Evolutionary conservation across 192 early-diverging fungal genomes (phyloP), one percentile per base, ranked within the genome.

Genomic region (Funneliformis mosseae): DNA sequence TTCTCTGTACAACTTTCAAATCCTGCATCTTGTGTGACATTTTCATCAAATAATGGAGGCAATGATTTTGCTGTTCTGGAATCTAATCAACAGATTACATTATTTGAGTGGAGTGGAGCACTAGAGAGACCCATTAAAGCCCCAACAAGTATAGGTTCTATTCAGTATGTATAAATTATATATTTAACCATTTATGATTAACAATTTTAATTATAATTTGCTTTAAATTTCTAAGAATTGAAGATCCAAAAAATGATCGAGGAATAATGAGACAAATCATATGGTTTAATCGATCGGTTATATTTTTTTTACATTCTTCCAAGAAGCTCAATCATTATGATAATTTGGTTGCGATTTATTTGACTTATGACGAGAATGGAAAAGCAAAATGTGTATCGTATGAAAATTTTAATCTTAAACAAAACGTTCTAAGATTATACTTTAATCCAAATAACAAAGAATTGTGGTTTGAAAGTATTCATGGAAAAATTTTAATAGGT

Each of bases 51-150:
- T 78, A 82, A 88, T 80, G 75, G 85, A 4, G 93, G 92, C 7
- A 93, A 94, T 73, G 88, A 91, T 55, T 89, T 97, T 86, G 93
- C 90, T 0, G 91, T 91, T 25, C 84, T 97, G 70, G 70, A 92
- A 66, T 85, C 91, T 10, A 91, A 93, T 74, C 76, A 81, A 16
- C 79, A 86, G 28, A 81, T 90, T 10, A 76, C 84, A 14, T 76
- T 87, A 28, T 89, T 79, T 76, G 87, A 86, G 9, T 78, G 76
- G 21, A 74, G 79, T 45, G 69, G 79, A 74, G 64, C 82, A 42
- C 70, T 83, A 45, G 60, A 71, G 68, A 55, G 60, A 62, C 42
- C 64, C 78, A 38, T 74, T 70, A 55, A 62, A 80, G 66, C 74
- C 71, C 64, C 88, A 79, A 81, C 87, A 46, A 62, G 82, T 10